phyloP scores from a whole-genome alignment of 768 basidiomycete species.

The Russula sp. region DNA sequence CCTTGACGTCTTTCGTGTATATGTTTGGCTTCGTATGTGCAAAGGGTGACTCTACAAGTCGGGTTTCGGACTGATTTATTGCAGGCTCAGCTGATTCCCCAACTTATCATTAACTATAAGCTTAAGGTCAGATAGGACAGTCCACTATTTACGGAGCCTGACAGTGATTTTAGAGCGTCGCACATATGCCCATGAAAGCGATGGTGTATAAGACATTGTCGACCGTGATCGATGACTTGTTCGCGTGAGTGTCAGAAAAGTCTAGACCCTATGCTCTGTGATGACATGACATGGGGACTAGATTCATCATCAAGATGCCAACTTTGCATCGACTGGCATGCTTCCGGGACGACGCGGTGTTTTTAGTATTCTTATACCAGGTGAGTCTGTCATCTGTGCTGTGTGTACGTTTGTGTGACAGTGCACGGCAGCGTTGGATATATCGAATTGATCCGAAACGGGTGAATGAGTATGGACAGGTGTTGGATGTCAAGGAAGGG shows the following conservation, averaged over 20 bases:
- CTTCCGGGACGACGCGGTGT: slow-evolving; percentile 87
- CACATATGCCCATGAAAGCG: slow-evolving; percentile 98
- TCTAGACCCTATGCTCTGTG: slow-evolving; percentile 8
- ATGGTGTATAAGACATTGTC: slow-evolving; percentile 95
- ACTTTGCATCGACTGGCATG: slow-evolving; percentile 85
- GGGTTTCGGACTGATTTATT: slow-evolving; percentile 17
- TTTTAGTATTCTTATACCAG: slow-evolving; percentile 90
- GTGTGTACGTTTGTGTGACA: not conserved
- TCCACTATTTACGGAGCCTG: slow-evolving; percentile 5
- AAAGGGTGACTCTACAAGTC: slow-evolving; percentile 16
- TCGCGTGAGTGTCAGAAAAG: slow-evolving; percentile 50
- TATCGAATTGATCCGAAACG: slow-evolving; percentile 93
- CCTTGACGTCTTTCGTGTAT: slow-evolving; percentile 87
- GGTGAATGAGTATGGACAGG: slow-evolving; percentile 94
- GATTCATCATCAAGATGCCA: slow-evolving; percentile 97
- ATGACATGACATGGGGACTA: slow-evolving; percentile 27
- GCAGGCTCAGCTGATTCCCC: slow-evolving; percentile 79
- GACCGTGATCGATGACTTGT: slow-evolving; percentile 87
- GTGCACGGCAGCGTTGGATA: slow-evolving; percentile 71
- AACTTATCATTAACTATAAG: slow-evolving; percentile 95
- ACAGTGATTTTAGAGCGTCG: slow-evolving; percentile 58
- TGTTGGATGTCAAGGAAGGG: slow-evolving; percentile 36
- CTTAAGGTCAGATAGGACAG: slow-evolving; percentile 55
- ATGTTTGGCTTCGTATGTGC: slow-evolving; percentile 95
- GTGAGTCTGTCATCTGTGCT: slow-evolving; percentile 33